phyloP scores from a whole-genome alignment of 495 filamentous ascomycete species.

The Trichocladium uniseriatum region DNA sequence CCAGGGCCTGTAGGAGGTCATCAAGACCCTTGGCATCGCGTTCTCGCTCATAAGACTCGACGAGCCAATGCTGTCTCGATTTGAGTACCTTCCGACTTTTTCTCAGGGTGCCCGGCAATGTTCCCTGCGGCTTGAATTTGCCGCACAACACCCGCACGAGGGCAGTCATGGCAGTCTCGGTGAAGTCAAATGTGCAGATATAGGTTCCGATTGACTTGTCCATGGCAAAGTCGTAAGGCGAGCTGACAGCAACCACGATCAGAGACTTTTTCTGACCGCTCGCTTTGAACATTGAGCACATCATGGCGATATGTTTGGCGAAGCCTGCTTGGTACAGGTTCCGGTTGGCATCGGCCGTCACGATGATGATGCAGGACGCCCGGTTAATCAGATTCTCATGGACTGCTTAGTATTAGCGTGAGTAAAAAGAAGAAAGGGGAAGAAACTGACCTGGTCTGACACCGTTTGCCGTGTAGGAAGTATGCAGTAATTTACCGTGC shows the following conservation, averaged over 20 bases:
- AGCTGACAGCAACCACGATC: slow-evolving; percentile 81
- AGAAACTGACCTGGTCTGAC: slow-evolving; percentile 52
- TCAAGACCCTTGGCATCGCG: slow-evolving; percentile 63
- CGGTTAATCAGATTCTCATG: slow-evolving; percentile 85
- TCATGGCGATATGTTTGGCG: slow-evolving; percentile 88
- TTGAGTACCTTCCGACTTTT: slow-evolving; percentile 76
- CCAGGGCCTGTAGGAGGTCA: slow-evolving; percentile 54
- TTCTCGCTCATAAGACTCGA: slow-evolving; percentile 72
- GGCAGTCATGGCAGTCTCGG: slow-evolving; percentile 75
- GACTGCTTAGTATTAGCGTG: slow-evolving; percentile 32
- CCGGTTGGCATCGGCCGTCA: slow-evolving; percentile 83
- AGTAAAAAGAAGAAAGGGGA: not conserved
- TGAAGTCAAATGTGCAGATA: slow-evolving; percentile 89
- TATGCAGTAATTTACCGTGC: slow-evolving; percentile 74
- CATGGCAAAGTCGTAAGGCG: slow-evolving; percentile 92
- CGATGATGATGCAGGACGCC: slow-evolving; percentile 73
- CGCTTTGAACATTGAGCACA: slow-evolving; percentile 55
- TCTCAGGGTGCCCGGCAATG: slow-evolving; percentile 68
- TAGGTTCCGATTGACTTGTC: slow-evolving; percentile 79
- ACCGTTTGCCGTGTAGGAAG: slow-evolving; percentile 84
- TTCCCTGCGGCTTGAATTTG: slow-evolving; percentile 60
- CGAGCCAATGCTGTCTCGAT: slow-evolving; percentile 80
- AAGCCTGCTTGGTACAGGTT: slow-evolving; percentile 88
- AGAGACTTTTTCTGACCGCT: slow-evolving; percentile 59
- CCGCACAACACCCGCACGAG: slow-evolving; percentile 75